These are phyloP conservation scores for Alternaria conjuncta DNA, from an alignment of 2,329 filamentous ascomycete genomes.

Conservation along the genomic window DNA sequence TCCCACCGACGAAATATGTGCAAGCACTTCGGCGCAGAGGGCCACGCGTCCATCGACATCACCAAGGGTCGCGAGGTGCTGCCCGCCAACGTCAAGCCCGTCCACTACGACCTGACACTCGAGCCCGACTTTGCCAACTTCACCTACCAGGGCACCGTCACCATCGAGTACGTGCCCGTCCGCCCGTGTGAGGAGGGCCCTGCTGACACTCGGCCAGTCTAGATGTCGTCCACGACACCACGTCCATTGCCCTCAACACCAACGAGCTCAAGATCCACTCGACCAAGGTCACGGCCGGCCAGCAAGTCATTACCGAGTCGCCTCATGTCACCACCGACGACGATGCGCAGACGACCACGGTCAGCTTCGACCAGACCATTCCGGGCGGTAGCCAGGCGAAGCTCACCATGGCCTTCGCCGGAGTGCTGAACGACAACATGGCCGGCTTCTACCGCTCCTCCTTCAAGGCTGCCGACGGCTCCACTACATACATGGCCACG, in stretches of 20 bases:
- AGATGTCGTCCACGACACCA: constrained; percentile 83
- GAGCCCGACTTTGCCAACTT: constrained; percentile 90
- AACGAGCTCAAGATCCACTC: constrained; percentile 83
- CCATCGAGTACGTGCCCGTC: constrained; percentile 69
- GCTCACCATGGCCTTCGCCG: constrained; percentile 78
- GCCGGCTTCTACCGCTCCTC: constrained; percentile 96
- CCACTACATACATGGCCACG: constrained; percentile 81
- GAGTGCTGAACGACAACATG: constrained; percentile 90
- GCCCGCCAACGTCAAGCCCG: constrained; percentile 89
- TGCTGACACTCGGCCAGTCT: constrained; percentile 58
- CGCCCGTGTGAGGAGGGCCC: not conserved
- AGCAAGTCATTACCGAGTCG: constrained; percentile 64
- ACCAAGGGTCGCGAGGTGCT: constrained; percentile 79
- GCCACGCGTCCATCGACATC: constrained; percentile 64
- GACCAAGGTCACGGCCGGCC: constrained; percentile 70
- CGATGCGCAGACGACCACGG: constrained; percentile 79
- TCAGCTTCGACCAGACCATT: constrained; percentile 77
- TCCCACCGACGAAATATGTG: constrained; percentile 81
- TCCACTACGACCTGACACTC: constrained; percentile 88
- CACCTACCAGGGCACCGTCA: constrained; percentile 82
- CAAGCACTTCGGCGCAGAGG: constrained; percentile 64
- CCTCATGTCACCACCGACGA: constrained; percentile 76
- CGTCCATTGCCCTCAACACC: constrained; percentile 85
- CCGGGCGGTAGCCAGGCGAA: constrained; percentile 77
- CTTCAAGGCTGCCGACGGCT: constrained; percentile 83